Conservation (phyloP, 106 monocot species). For the Platanthera guangdongensis region DNA sequence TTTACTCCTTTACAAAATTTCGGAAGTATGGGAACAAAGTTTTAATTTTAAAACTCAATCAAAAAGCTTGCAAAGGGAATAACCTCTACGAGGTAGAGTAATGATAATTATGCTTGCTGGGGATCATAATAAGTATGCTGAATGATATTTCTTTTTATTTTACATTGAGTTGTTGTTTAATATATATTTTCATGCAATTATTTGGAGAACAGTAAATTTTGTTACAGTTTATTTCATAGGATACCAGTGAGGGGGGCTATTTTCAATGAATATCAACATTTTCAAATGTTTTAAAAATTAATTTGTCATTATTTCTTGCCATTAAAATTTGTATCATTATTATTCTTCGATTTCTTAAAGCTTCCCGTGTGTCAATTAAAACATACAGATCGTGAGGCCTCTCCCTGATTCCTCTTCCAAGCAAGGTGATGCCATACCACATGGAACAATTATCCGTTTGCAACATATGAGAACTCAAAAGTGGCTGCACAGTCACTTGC, state of each 20-base stretch:
- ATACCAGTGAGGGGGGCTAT: background rate
- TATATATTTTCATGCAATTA: background rate
- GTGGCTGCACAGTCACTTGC: slow-evolving; percentile 74
- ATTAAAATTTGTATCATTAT: background rate
- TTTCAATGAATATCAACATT: background rate
- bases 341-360: background rate
- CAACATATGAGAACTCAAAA: slow-evolving; percentile 70
- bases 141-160: background rate
- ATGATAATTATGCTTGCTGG: background rate
- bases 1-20: too few species aligned
- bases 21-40: too few species aligned
- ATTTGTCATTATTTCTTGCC: background rate
- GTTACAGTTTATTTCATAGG: background rate
- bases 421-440: slow-evolving; percentile 69
- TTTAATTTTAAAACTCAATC: too few species aligned
- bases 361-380: too few species aligned
- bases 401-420: slow-evolving; percentile 44
- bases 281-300: background rate
- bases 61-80: too few species aligned
- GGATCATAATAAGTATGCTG: background rate
- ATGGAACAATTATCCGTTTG: slow-evolving; percentile 45
- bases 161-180: background rate
- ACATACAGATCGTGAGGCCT: slow-evolving; percentile 52
- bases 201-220: background rate
- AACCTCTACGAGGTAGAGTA: too few species aligned